Percentiles rank a stretch among this genome's conserved stretches.
Conservation (phyloP, 768 basidiomycete species). For the Naganishia randhawae region DNA sequence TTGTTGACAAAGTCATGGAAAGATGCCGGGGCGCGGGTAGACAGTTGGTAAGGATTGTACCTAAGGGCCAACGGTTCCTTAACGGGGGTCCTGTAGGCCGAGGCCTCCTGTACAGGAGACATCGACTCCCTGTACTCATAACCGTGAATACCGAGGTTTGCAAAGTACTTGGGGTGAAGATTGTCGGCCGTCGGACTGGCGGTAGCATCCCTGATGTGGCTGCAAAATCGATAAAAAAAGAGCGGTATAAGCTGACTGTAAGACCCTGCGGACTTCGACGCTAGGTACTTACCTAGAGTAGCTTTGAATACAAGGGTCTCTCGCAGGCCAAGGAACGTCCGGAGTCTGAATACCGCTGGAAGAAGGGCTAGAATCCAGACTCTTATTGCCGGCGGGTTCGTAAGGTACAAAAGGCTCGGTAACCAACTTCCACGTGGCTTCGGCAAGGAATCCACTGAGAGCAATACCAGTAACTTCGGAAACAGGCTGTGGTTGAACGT, state of each 20-base stretch:
- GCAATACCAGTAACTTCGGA: conserved; percentile 24
- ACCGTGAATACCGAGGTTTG: conserved; percentile 21
- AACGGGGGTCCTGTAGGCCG: conserved; percentile 8
- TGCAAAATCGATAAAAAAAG: conserved; percentile 16
- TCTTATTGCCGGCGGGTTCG: background rate
- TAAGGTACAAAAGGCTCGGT: conserved; percentile 25
- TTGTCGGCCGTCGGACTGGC: conserved; percentile 18
- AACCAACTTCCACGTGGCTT: conserved; percentile 24
- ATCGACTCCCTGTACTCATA: conserved; percentile 16
- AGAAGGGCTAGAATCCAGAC: conserved; percentile 7
- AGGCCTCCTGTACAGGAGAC: conserved; percentile 9
- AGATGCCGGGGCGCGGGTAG: conserved; percentile 12
- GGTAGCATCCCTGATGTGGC: background rate
- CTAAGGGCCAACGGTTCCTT: background rate
- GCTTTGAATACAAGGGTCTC: conserved; percentile 1
- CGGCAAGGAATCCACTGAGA: conserved; percentile 26
- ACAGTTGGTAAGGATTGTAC: conserved; percentile 33
- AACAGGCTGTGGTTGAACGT: background rate
- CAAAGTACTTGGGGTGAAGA: conserved; percentile 20
- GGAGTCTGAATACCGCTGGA: conserved; percentile 3
- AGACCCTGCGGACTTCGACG: background rate
- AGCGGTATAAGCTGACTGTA: background rate
- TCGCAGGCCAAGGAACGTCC: conserved; percentile 12
- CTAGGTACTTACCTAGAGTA: background rate
- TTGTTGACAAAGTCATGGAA: conserved; percentile 34